phyloP scores from a whole-genome alignment of 495 filamentous ascomycete genomes.

The Chaetomium cochliodes region DNA sequence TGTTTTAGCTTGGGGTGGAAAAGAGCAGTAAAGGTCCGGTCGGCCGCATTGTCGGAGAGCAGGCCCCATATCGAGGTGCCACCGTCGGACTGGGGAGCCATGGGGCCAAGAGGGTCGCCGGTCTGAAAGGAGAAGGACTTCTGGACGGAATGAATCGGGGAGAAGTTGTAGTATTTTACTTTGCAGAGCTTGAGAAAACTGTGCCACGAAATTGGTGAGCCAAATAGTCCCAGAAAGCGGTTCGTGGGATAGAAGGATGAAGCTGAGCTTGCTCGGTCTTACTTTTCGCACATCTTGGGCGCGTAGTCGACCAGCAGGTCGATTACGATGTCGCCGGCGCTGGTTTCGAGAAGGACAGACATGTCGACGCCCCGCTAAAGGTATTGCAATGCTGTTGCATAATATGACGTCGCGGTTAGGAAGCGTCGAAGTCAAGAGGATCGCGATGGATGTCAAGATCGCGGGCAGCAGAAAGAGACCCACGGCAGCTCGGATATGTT shows the following conservation, averaged over 20 bases:
- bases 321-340: conserved; percentile 87
- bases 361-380: conserved; percentile 33
- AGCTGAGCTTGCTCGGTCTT: conserved; percentile 32
- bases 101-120: conserved; percentile 86
- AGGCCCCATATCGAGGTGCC: conserved; percentile 89
- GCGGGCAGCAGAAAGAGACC: not conserved
- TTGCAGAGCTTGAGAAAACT: conserved; percentile 98
- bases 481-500: too few relatives aligned
- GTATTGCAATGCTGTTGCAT: not conserved
- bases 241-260: too few relatives aligned
- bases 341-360: conserved; percentile 86
- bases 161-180: conserved; percentile 96
- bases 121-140: conserved; percentile 93
- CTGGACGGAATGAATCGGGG: conserved; percentile 82
- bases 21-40: conserved; percentile 77
- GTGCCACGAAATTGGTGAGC: conserved; percentile 50
- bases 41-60: conserved; percentile 62
- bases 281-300: conserved; percentile 91
- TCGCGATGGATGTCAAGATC: not conserved
- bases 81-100: conserved; percentile 78
- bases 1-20: conserved; percentile 84
- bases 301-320: conserved; percentile 84
- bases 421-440: not conserved
- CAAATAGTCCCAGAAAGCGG: not conserved
- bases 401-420: not conserved